A percentile compares a stretch with the other conserved stretches of the same genome.
phyloP scores from a whole-genome alignment of 768 basidiomycete genomes.

The Podaxis sp. region DNA sequence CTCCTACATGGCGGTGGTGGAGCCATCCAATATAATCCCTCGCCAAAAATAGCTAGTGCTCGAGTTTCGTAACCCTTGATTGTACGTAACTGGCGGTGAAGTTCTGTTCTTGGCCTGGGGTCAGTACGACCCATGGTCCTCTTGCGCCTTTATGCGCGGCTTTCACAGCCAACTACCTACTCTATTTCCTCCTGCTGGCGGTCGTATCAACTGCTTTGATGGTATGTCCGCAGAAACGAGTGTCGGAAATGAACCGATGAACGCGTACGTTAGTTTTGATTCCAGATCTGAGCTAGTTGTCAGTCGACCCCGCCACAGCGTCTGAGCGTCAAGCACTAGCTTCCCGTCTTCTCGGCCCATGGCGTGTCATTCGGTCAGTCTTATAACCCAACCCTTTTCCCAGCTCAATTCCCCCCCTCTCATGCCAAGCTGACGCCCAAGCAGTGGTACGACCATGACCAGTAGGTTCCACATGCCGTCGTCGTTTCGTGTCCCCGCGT shows the following conservation, averaged over 20 bases:
- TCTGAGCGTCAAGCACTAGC: background rate
- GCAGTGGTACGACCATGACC: slow-evolving; percentile 10
- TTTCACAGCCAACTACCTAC: background rate
- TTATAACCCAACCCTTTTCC: slow-evolving; percentile 3
- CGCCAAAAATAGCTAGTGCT: background rate
- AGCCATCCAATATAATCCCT: too few relatives aligned
- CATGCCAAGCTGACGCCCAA: slow-evolving; percentile 9
- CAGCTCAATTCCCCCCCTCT: background rate
- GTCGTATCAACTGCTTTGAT: background rate
- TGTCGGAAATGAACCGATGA: background rate
- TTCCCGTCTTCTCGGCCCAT: slow-evolving; percentile 4
- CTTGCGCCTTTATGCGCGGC: background rate
- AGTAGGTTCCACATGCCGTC: slow-evolving; percentile 20
- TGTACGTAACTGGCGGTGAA: background rate
- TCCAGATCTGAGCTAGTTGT: background rate
- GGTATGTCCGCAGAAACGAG: background rate
- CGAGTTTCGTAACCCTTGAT: background rate
- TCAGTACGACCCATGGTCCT: background rate
- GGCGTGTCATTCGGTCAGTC: background rate
- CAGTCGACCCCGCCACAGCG: background rate
- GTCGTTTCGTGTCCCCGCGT: slow-evolving; percentile 29
- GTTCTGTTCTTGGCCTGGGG: background rate
- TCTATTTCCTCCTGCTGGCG: background rate
- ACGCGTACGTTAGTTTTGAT: background rate
- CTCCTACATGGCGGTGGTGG: too few relatives aligned